Percentiles rank a stretch among this genome's conserved stretches.
These are phyloP conservation scores for Botrytis deweyae DNA, from an alignment of 2,329 filamentous ascomycete species.

Conservation along the genomic window DNA sequence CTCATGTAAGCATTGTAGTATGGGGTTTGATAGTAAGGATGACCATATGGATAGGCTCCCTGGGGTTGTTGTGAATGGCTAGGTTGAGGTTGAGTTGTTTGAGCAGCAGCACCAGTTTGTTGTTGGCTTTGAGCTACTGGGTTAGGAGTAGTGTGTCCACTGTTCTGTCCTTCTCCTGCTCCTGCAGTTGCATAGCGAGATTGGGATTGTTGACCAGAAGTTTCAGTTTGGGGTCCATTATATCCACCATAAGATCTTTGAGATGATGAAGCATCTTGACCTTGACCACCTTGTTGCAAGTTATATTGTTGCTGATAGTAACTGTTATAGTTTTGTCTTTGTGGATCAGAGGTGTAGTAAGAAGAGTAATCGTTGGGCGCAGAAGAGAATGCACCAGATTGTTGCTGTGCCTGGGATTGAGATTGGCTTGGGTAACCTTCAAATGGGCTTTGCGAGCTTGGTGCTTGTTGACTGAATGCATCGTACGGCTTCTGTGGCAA, in stretches of 20 bases:
- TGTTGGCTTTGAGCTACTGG: conserved; percentile 61
- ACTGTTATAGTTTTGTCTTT: conserved; percentile 73
- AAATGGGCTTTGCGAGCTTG: conserved; percentile 56
- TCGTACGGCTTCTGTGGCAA: conserved; percentile 80
- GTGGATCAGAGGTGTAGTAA: conserved; percentile 78
- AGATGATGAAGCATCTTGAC: conserved; percentile 67
- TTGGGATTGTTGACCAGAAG: conserved; percentile 63
- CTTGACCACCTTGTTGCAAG: conserved; percentile 53
- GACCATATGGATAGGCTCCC: conserved; percentile 51
- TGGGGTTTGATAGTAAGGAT: conserved; percentile 61
- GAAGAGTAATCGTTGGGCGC: conserved; percentile 77
- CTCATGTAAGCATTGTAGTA: conserved; percentile 63
- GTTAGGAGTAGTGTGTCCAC: conserved; percentile 88
- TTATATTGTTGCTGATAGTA: conserved; percentile 60
- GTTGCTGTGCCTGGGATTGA: conserved; percentile 56
- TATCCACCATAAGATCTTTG: conserved; percentile 80
- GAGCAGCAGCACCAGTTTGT: conserved; percentile 43
- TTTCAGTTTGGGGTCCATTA: conserved; percentile 61
- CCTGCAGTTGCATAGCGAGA: conserved; percentile 59
- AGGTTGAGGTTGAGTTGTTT: conserved; percentile 42
- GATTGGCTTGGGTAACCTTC: conserved; percentile 61
- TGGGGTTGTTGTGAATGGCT: conserved; percentile 54
- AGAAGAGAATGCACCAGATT: conserved; percentile 68
- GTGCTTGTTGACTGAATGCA: conserved; percentile 75
- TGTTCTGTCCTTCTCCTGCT: conserved; percentile 75